These are phyloP conservation scores for Neoboletus subvelutipes DNA, from an alignment of 768 basidiomycete species.

Conservation along the genomic window DNA sequence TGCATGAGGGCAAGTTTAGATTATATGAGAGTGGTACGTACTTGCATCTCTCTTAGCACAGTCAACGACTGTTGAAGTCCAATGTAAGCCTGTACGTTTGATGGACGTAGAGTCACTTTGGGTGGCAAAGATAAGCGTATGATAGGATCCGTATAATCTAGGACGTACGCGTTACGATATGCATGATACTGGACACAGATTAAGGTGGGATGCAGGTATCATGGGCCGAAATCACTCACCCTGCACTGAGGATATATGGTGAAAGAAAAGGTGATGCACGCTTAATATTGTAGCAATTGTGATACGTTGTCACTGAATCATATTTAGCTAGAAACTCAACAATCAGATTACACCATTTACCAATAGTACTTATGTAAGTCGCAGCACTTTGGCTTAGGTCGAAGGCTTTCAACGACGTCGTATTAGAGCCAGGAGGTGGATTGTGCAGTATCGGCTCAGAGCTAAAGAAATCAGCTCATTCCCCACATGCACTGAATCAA, in stretches of 20 bases:
- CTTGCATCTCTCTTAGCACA: slow-evolving; percentile 68
- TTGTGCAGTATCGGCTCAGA: slow-evolving; percentile 45
- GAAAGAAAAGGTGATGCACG: slow-evolving; percentile 64
- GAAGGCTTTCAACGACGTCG: slow-evolving; percentile 61
- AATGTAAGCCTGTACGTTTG: slow-evolving; percentile 65
- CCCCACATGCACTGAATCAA: neutral
- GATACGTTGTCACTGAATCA: slow-evolving; percentile 49
- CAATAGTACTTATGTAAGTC: slow-evolving; percentile 62
- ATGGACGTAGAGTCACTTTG: slow-evolving; percentile 69
- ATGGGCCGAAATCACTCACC: slow-evolving; percentile 46
- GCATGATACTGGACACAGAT: slow-evolving; percentile 61
- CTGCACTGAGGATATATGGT: slow-evolving; percentile 67
- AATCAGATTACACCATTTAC: slow-evolving; percentile 36
- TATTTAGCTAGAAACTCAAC: slow-evolving; percentile 4
- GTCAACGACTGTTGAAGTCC: slow-evolving; percentile 63
- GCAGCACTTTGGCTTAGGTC: slow-evolving; percentile 77
- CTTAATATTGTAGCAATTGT: slow-evolving; percentile 60
- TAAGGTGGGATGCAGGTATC: neutral
- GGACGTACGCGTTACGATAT: slow-evolving; percentile 65
- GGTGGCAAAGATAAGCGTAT: slow-evolving; percentile 13
- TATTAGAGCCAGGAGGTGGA: slow-evolving; percentile 38
- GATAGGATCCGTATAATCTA: neutral
- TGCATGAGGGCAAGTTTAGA: slow-evolving; percentile 11
- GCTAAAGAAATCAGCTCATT: slow-evolving; percentile 27
- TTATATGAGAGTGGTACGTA: slow-evolving; percentile 30